These are phyloP conservation scores for Mimosa bimucronata DNA, from an alignment of 306 rosid species.

Conservation along the genomic window DNA sequence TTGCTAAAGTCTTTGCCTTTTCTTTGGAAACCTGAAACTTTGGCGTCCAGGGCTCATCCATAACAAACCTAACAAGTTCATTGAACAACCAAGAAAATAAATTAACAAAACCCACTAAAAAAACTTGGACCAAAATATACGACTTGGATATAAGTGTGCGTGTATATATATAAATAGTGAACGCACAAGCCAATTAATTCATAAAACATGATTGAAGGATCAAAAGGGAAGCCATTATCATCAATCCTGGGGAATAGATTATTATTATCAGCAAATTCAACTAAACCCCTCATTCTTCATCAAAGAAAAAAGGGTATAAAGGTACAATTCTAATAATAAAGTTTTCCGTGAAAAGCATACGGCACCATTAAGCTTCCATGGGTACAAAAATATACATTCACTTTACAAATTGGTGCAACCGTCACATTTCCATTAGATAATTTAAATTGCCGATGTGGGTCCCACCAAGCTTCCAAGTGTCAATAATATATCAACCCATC, in stretches of 20 bases:
- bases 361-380: no score
- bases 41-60: not conserved
- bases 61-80: not conserved
- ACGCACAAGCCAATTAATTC: not conserved
- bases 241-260: not conserved
- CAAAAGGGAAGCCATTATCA: not conserved
- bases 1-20: not conserved
- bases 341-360: no score
- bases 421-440: no score
- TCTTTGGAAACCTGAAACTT: not conserved
- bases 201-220: not conserved
- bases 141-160: no score
- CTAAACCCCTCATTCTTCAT: not conserved
- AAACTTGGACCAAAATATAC: not conserved
- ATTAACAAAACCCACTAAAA: not conserved
- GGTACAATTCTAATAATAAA: no score
- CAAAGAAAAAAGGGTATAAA: not conserved
- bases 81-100: not conserved
- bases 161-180: not conserved
- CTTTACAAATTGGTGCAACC: no score
- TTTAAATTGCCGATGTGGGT: no score
- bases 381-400: no score
- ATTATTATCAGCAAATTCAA: not conserved
- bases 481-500: no score
- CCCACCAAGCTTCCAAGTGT: no score